A percentile compares a stretch with the other conserved stretches of the same genome.
phyloP scores from a whole-genome alignment of 768 basidiomycete genomes.

The Lactarius sp. region DNA sequence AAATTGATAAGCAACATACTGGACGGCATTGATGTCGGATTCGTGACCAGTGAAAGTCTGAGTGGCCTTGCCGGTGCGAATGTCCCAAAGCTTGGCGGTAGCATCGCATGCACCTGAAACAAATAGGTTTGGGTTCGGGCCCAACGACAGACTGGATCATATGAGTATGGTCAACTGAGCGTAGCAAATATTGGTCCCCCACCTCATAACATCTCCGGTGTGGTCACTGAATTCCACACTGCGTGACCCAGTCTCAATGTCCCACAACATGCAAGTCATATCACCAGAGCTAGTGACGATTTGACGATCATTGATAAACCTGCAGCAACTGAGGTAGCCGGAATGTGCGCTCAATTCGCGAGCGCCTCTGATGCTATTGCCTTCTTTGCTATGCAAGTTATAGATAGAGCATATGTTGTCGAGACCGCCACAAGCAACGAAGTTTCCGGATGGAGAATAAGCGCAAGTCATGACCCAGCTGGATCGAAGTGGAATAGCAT shows the following conservation, averaged over 20 bases:
- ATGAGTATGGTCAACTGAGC: constrained; percentile 14
- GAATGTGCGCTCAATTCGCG: constrained; percentile 96
- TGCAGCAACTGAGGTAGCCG: constrained; percentile 96
- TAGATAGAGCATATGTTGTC: constrained; percentile 99
- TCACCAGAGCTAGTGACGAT: constrained; percentile 97
- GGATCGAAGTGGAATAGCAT: constrained; percentile 95
- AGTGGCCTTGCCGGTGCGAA: constrained; percentile 93
- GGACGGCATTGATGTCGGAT: constrained; percentile 98
- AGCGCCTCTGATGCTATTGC: constrained; percentile 78
- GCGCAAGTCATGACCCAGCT: constrained; percentile 99
- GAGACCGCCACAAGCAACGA: constrained; percentile 96
- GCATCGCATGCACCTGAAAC: constrained; percentile 99
- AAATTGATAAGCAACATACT: constrained; percentile 51
- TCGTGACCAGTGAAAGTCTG: constrained; percentile 99
- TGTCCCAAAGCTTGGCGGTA: constrained; percentile 98
- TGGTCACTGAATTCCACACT: constrained; percentile 99
- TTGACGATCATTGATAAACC: constrained; percentile 98
- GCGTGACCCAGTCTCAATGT: constrained; percentile 94
- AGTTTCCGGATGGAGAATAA: constrained; percentile 94
- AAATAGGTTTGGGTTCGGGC: constrained; percentile 90
- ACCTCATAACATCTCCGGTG: constrained; percentile 99
- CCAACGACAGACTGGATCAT: constrained; percentile 75
- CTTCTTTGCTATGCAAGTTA: constrained; percentile 79
- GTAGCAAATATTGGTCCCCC: constrained; percentile 23
- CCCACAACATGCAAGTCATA: constrained; percentile 99